Conservation (phyloP, 306 rosid species). For the Fragaria vesca region DNA sequence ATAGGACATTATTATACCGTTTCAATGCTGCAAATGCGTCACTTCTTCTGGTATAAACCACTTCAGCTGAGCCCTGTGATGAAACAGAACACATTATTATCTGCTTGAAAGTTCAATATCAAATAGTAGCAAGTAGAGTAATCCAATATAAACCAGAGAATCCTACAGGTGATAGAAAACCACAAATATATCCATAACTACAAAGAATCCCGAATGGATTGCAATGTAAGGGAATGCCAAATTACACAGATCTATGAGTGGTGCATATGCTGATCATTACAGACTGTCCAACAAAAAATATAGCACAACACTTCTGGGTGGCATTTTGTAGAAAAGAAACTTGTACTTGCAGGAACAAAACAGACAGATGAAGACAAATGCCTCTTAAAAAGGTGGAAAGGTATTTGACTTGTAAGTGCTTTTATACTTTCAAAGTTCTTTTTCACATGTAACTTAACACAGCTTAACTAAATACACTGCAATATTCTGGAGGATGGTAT, state of each 20-base stretch:
- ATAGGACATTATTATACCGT: conserved; percentile 78
- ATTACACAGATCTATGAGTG: neutral
- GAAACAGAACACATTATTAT: conserved; percentile 1
- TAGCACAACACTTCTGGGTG: neutral
- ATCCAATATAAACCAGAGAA: neutral
- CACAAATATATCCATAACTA: neutral
- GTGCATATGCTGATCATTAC: neutral
- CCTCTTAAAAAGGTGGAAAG: neutral
- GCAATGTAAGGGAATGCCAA: neutral
- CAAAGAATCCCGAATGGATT: neutral
- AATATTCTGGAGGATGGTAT: neutral
- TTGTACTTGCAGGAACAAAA: neutral
- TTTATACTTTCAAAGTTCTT: neutral
- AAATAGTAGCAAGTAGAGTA: neutral
- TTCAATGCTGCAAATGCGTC: conserved; percentile 94
- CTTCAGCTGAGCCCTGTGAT: conserved; percentile 93
- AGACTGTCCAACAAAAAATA: neutral
- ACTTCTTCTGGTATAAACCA: conserved; percentile 85
- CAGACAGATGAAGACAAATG: neutral
- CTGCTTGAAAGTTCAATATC: neutral
- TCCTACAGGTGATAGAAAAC: neutral
- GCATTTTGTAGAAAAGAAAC: neutral
- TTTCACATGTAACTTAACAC: neutral
- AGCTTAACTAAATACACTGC: neutral
- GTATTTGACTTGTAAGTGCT: neutral